Conservation (phyloP, 306 rosid genomes). For the Styphnolobium japonicum region DNA sequence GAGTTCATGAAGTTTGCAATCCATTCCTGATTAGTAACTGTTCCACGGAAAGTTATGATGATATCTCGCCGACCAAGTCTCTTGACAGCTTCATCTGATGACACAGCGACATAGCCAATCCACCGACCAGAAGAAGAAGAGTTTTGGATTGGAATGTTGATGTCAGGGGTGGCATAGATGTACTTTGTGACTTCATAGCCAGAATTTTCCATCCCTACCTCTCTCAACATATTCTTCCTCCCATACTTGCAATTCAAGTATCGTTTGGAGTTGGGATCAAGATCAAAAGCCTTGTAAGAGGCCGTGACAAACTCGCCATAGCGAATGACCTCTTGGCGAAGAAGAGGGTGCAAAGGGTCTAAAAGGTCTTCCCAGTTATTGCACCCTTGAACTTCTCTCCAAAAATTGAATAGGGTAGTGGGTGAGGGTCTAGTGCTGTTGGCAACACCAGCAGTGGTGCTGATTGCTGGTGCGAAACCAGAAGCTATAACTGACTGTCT, state of each 20-base stretch:
- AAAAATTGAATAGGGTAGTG: slow-evolving; percentile 29
- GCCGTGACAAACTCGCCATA: slow-evolving; percentile 76
- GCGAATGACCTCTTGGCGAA: slow-evolving; percentile 68
- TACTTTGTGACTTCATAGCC: slow-evolving; percentile 81
- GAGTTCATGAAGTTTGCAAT: slow-evolving; percentile 80
- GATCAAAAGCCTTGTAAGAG: slow-evolving; percentile 83
- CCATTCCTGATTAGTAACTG: slow-evolving; percentile 77
- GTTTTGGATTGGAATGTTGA: slow-evolving; percentile 51
- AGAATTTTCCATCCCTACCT: slow-evolving; percentile 59
- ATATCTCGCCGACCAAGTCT: slow-evolving; percentile 76
- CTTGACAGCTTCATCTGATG: slow-evolving; percentile 42
- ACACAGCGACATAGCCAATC: slow-evolving; percentile 80
- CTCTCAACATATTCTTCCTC: slow-evolving; percentile 56
- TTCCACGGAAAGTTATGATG: slow-evolving; percentile 70
- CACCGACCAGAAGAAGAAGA: slow-evolving; percentile 59
- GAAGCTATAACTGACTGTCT: slow-evolving; percentile 25
- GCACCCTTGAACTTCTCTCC: slow-evolving; percentile 83
- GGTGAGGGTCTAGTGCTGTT: not conserved
- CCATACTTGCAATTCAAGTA: slow-evolving; percentile 81
- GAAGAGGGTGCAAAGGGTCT: slow-evolving; percentile 80
- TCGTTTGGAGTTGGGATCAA: slow-evolving; percentile 69
- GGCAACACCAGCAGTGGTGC: not conserved
- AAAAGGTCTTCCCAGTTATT: slow-evolving; percentile 77
- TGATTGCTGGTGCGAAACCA: not conserved
- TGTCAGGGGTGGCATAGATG: slow-evolving; percentile 83